Percentiles rank a stretch among this genome's conserved stretches.
Conservation (phyloP, 768 basidiomycete species). For the Lactarius evosmus region DNA sequence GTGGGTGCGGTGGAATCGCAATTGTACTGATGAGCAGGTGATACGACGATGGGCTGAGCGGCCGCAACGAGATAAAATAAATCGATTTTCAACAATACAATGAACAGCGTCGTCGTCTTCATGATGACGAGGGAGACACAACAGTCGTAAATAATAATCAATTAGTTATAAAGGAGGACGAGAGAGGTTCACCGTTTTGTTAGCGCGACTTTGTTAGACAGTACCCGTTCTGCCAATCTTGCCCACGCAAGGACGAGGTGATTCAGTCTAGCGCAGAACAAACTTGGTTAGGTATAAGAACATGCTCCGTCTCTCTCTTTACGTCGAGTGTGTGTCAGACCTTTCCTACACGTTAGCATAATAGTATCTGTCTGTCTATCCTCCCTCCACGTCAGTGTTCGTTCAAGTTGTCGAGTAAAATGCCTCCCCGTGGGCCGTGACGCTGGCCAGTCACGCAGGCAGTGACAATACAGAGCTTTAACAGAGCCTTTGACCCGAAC, state of each 20-base stretch:
- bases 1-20: neutral
- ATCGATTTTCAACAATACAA: neutral
- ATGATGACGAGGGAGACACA: conserved; percentile 1
- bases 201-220: conserved; percentile 66
- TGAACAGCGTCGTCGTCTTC: neutral
- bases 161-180: neutral
- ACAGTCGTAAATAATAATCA: conserved; percentile 21
- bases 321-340: conserved; percentile 55
- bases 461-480: neutral
- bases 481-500: conserved; percentile 14
- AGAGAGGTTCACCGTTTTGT: neutral
- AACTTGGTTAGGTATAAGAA: conserved; percentile 56
- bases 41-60: conserved; percentile 9
- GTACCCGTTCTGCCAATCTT: conserved; percentile 53
- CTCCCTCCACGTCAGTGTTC: too few species aligned
- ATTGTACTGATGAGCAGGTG: conserved; percentile 10
- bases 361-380: too few species aligned
- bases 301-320: conserved; percentile 47
- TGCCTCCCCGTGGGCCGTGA: neutral
- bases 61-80: neutral
- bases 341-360: conserved; percentile 50
- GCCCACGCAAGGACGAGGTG: conserved; percentile 52
- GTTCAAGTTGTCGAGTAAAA: too few species aligned
- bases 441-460: neutral
- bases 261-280: conserved; percentile 66